Percentiles rank a stretch among this genome's conserved stretches.
These are phyloP conservation scores for Raphanus sativus DNA, from an alignment of 345 rosid species.

Conservation along the genomic window DNA sequence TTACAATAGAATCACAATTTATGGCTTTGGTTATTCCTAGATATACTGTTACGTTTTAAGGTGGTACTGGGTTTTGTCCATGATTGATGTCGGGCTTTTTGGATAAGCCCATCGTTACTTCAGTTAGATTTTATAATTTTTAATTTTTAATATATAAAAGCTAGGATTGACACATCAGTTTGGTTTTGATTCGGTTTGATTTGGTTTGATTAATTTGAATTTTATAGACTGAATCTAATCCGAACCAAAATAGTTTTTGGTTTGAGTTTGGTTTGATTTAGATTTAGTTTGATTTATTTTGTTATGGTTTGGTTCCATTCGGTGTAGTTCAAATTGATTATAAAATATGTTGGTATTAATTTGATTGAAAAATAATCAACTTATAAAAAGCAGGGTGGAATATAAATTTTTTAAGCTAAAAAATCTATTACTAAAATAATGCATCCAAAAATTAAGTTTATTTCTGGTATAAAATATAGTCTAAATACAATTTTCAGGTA, in stretches of 20 bases:
- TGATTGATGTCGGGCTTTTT: neutral
- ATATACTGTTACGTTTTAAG: neutral
- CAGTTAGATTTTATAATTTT: neutral
- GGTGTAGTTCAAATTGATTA: neutral
- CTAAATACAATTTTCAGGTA: too few relatives aligned
- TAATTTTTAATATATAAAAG: neutral
- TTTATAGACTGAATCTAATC: too few relatives aligned
- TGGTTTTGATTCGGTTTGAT: too few relatives aligned
- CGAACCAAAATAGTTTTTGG: neutral
- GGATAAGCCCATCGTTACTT: neutral
- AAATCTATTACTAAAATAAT: too few relatives aligned
- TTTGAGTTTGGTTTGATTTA: neutral
- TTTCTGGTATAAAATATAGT: too few relatives aligned
- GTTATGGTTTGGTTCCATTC: neutral
- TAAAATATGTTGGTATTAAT: neutral
- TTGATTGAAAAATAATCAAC: neutral
- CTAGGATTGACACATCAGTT: too few relatives aligned
- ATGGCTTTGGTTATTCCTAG: slow-evolving; percentile 9
- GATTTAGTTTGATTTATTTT: neutral
- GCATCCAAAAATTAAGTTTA: neutral
- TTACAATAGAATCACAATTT: neutral
- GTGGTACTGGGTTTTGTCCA: neutral
- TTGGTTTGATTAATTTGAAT: too few relatives aligned
- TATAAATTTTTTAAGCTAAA: neutral
- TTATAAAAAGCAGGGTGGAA: too few relatives aligned